Conservation (phyloP, 441 rosid species). For the Arabidopsis hybrid region DNA sequence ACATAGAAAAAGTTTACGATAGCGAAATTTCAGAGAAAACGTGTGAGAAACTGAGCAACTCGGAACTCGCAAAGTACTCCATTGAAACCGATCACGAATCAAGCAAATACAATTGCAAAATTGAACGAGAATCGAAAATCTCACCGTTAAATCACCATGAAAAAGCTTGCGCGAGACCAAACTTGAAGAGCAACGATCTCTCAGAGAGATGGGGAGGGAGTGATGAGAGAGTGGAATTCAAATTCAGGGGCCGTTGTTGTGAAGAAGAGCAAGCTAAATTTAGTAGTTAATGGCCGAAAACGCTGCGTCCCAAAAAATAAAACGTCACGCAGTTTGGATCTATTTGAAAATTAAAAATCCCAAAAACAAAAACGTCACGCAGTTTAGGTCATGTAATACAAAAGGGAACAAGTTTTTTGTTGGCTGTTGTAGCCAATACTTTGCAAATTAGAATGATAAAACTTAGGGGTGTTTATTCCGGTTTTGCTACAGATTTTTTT, state of each 20-base stretch:
- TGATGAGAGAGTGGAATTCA: slow-evolving; percentile 29
- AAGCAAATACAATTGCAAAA: not conserved
- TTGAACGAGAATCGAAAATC: slow-evolving; percentile 1
- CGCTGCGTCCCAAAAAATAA: not conserved
- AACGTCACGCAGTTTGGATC: slow-evolving; percentile 18
- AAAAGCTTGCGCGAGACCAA: slow-evolving; percentile 18
- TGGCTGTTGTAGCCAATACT: too few relatives aligned
- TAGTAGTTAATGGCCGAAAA: not conserved
- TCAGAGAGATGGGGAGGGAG: slow-evolving; percentile 22
- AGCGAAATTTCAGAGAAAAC: not conserved
- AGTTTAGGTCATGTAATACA: too few relatives aligned
- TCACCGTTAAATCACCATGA: slow-evolving; percentile 8
- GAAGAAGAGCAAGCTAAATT: not conserved
- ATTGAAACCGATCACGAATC: slow-evolving; percentile 30
- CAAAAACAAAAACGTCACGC: too few relatives aligned
- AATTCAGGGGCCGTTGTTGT: slow-evolving; percentile 17
- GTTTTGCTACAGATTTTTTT: too few relatives aligned
- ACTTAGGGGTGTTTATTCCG: too few relatives aligned
- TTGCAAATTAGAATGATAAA: too few relatives aligned
- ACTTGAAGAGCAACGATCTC: slow-evolving; percentile 26
- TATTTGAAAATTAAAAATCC: not conserved
- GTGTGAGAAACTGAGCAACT: not conserved
- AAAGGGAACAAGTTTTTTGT: too few relatives aligned
- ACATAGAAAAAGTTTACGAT: not conserved
- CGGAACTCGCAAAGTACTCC: slow-evolving; percentile 11